A percentile compares a stretch with the other conserved stretches of the same genome.
Evolutionary conservation across 768 basidiomycete species (phyloP).

Genomic region (Dioszegia crocea): DNA sequence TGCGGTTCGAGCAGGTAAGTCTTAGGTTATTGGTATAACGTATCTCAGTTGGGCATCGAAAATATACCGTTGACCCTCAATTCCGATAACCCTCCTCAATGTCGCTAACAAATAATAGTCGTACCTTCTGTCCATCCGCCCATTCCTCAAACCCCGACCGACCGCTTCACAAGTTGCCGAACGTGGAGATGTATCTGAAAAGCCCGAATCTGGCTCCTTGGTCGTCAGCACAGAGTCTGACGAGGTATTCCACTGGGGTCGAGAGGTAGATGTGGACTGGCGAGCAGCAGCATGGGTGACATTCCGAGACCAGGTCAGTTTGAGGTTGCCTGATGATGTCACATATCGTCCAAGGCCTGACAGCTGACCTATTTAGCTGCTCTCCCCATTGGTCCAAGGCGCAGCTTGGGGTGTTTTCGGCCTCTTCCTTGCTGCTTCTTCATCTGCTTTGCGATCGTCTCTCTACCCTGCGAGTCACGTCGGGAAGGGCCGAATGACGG

Average conservation of each 20-base stretch:
- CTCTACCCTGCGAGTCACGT: constrained; percentile 42
- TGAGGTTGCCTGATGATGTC: not conserved
- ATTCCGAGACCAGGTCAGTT: constrained; percentile 46
- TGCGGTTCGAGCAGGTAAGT: constrained; percentile 47
- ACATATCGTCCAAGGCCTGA: too few relatives aligned
- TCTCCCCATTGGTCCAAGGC: constrained; percentile 48
- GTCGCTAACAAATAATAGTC: constrained; percentile 35
- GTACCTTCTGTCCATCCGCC: constrained; percentile 47
- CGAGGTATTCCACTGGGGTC: constrained; percentile 47
- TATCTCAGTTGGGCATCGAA: too few relatives aligned
- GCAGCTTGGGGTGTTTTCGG: constrained; percentile 45
- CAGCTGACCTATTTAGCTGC: constrained; percentile 19
- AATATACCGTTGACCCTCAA: too few relatives aligned
- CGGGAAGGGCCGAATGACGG: constrained; percentile 32
- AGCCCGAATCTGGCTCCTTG: constrained; percentile 8
- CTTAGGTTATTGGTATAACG: too few relatives aligned
- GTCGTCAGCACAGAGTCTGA: constrained; percentile 35
- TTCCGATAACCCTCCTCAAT: too few relatives aligned
- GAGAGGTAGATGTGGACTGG: constrained; percentile 46
- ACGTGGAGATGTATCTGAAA: constrained; percentile 17
- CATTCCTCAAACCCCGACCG: constrained; percentile 41
- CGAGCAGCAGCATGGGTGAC: constrained; percentile 42
- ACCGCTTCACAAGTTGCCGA: constrained; percentile 8
- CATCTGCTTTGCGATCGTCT: constrained; percentile 21
- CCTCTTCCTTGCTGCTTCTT: constrained; percentile 32